Evolutionary conservation across 1,139 yeast genomes (phyloP).

Genomic region (Candida pseudoviswanathii): DNA sequence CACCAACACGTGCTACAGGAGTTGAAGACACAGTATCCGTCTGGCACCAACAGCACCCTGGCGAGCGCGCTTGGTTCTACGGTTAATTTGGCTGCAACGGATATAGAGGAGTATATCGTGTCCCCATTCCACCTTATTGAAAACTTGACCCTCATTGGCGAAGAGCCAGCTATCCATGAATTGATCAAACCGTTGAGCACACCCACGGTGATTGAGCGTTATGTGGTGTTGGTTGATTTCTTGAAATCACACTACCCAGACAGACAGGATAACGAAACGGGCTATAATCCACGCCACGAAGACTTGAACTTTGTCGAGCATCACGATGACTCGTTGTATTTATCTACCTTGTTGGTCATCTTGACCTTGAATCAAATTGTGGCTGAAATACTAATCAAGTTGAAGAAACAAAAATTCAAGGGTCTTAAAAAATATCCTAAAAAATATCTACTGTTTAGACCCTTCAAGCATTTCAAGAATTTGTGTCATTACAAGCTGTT

Average conservation of each 20-base stretch:
- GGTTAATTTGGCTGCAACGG: not conserved
- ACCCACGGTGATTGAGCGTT: constrained; percentile 28
- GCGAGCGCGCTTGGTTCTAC: not conserved
- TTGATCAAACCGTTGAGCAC: constrained; percentile 33
- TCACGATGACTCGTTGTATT: constrained; percentile 34
- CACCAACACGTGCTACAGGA: not conserved
- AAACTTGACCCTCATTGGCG: constrained; percentile 22
- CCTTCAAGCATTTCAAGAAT: constrained; percentile 29
- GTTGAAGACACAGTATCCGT: not conserved
- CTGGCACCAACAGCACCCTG: not conserved
- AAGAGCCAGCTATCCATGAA: constrained; percentile 26
- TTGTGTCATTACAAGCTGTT: constrained; percentile 32
- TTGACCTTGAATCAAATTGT: constrained; percentile 33
- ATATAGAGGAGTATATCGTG: constrained; percentile 16
- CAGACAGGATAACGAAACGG: constrained; percentile 6
- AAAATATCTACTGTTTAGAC: constrained; percentile 20
- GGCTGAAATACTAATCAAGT: constrained; percentile 35
- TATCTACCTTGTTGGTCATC: constrained; percentile 32
- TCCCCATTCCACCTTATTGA: constrained; percentile 26
- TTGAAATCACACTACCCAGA: constrained; percentile 23
- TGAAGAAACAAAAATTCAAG: constrained; percentile 27
- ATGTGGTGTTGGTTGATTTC: constrained; percentile 28
- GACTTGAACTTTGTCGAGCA: constrained; percentile 25
- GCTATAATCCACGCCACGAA: constrained; percentile 16
- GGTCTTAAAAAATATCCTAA: constrained; percentile 23